Percentiles rank a stretch among this genome's conserved stretches.
These are phyloP conservation scores for Hygrocybe coccinea DNA, from an alignment of 768 basidiomycete species.

Conservation along the genomic window DNA sequence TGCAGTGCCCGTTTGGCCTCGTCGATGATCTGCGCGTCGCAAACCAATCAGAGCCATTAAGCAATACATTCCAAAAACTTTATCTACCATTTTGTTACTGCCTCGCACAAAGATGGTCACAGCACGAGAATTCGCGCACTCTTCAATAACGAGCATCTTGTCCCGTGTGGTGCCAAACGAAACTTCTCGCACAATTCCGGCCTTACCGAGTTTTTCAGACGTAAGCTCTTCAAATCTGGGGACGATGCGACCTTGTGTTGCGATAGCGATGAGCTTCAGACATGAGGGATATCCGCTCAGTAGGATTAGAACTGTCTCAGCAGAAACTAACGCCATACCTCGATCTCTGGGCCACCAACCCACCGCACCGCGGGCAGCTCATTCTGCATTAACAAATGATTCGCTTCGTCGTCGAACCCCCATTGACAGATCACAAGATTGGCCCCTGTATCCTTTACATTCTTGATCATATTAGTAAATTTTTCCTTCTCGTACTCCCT, in stretches of 20 bases:
- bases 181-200: constrained; percentile 90
- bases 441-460: constrained; percentile 93
- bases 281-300: constrained; percentile 4
- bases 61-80: not conserved
- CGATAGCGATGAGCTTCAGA: constrained; percentile 88
- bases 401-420: constrained; percentile 99
- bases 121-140: constrained; percentile 93
- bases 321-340: constrained; percentile 46
- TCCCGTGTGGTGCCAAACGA: constrained; percentile 97
- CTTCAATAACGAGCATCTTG: constrained; percentile 99
- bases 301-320: not conserved
- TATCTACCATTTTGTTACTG: constrained; percentile 92
- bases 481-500: constrained; percentile 94
- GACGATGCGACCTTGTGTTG: constrained; percentile 96
- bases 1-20: constrained; percentile 98
- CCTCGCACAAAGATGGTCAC: constrained; percentile 97
- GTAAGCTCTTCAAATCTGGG: constrained; percentile 97
- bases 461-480: constrained; percentile 94
- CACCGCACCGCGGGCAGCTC: constrained; percentile 95
- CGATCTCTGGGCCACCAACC: constrained; percentile 99
- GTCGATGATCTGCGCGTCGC: constrained; percentile 77
- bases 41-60: not conserved
- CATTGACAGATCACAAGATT: constrained; percentile 99
- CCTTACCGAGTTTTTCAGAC: constrained; percentile 84
- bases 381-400: constrained; percentile 96